phyloP scores from a whole-genome alignment of 2,329 filamentous ascomycete species.

The Sporothrix humicola region DNA sequence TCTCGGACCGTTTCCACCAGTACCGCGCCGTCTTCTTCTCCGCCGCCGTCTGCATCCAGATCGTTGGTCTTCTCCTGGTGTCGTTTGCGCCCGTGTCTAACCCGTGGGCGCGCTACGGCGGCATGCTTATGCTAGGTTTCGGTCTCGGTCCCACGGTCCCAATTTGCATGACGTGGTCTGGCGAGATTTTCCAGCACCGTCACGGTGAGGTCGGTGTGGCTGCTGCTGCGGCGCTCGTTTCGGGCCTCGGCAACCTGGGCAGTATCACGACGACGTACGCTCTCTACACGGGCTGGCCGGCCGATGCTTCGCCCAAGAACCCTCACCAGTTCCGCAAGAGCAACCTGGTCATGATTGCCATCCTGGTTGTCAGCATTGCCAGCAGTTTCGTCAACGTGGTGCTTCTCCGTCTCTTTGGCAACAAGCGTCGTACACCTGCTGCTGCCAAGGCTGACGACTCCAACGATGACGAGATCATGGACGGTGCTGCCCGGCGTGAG shows the following conservation, averaged over 20 bases:
- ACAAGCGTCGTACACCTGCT: conserved; percentile 51
- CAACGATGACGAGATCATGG: conserved; percentile 56
- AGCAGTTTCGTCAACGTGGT: conserved; percentile 83
- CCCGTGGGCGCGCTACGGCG: conserved; percentile 85
- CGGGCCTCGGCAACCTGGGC: conserved; percentile 83
- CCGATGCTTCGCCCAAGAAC: conserved; percentile 68
- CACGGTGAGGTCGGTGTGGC: conserved; percentile 92
- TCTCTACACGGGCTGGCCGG: conserved; percentile 84
- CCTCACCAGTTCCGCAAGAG: conserved; percentile 77
- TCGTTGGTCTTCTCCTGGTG: conserved; percentile 77
- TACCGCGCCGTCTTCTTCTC: conserved; percentile 83
- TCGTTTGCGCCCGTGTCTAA: conserved; percentile 70
- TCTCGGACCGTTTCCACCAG: conserved; percentile 85
- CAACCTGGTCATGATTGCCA: conserved; percentile 87
- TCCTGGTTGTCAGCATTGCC: conserved; percentile 75
- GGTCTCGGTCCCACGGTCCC: conserved; percentile 89
- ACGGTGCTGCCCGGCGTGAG: conserved; percentile 67
- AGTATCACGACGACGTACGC: conserved; percentile 89
- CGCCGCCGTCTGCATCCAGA: conserved; percentile 75
- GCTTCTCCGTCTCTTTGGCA: conserved; percentile 65
- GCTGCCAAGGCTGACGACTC: conserved; percentile 45
- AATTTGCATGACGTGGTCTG: conserved; percentile 93
- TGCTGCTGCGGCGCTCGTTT: conserved; percentile 82
- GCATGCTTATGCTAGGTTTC: conserved; percentile 87
- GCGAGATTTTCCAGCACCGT: conserved; percentile 85